A percentile compares a stretch with the other conserved stretches of the same genome.
phyloP scores from a whole-genome alignment of 2,329 filamentous ascomycete species.

The Botrytis aclada region DNA sequence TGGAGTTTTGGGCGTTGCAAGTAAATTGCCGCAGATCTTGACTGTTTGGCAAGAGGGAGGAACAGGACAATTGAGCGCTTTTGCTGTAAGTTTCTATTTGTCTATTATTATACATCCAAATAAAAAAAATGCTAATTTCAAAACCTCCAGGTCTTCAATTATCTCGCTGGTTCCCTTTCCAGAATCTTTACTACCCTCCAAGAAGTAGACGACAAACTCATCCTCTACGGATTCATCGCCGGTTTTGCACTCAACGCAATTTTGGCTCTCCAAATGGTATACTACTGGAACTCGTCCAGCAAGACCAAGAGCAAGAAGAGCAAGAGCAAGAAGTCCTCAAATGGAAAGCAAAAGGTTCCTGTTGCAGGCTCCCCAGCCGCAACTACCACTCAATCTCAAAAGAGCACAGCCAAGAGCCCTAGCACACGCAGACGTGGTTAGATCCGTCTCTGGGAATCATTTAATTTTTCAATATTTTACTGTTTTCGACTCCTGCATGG shows the following conservation, averaged over 20 bases:
- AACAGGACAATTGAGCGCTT: slow-evolving; percentile 94
- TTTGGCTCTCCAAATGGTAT: slow-evolving; percentile 85
- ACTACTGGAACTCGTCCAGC: slow-evolving; percentile 80
- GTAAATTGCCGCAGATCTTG: slow-evolving; percentile 90
- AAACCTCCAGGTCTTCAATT: slow-evolving; percentile 82
- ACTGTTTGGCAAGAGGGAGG: slow-evolving; percentile 81
- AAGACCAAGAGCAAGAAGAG: slow-evolving; percentile 19
- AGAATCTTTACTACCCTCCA: slow-evolving; percentile 97
- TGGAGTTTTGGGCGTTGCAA: slow-evolving; percentile 77
- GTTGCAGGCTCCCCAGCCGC: slow-evolving; percentile 22
- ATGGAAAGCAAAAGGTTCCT: slow-evolving; percentile 42
- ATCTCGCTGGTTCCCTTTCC: slow-evolving; percentile 85
- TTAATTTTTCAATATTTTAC: neutral
- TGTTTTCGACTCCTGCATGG: slow-evolving; percentile 29
- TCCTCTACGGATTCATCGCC: slow-evolving; percentile 90
- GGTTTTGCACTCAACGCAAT: slow-evolving; percentile 88
- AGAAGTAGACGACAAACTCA: slow-evolving; percentile 94
- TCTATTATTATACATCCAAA: neutral
- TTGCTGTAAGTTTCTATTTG: slow-evolving; percentile 64
- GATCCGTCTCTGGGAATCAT: neutral
- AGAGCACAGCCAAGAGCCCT: slow-evolving; percentile 32
- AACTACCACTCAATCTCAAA: slow-evolving; percentile 19
- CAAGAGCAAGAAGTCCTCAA: slow-evolving; percentile 29
- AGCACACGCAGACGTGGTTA: slow-evolving; percentile 37
- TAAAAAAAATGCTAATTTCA: neutral